Evolutionary conservation across 2,329 filamentous ascomycete species (phyloP).

Genomic region (Pseudogymnoascus sp.): DNA sequence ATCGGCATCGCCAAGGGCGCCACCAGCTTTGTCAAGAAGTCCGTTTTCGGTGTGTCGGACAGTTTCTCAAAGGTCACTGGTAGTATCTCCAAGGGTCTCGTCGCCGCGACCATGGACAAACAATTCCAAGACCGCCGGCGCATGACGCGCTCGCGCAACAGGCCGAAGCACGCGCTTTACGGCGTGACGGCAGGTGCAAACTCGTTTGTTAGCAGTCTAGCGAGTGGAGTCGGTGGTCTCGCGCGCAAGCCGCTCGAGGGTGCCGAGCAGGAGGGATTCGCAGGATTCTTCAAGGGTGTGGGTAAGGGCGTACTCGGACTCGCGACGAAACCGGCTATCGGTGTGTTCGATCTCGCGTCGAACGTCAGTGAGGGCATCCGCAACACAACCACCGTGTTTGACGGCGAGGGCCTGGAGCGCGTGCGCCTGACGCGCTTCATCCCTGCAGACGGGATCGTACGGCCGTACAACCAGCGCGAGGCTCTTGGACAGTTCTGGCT

Average conservation of each 20-base stretch:
- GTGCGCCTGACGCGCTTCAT: constrained; percentile 92
- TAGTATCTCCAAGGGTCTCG: constrained; percentile 91
- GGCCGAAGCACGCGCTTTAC: constrained; percentile 94
- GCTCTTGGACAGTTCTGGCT: constrained; percentile 97
- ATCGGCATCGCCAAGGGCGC: constrained; percentile 94
- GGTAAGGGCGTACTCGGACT: constrained; percentile 90
- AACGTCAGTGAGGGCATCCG: constrained; percentile 96
- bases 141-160: constrained; percentile 85
- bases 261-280: constrained; percentile 86
- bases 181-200: constrained; percentile 94
- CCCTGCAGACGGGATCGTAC: constrained; percentile 83
- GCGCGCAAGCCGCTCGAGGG: constrained; percentile 91
- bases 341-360: constrained; percentile 91
- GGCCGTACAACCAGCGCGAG: constrained; percentile 89
- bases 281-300: constrained; percentile 95
- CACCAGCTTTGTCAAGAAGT: constrained; percentile 96
- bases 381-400: constrained; percentile 97
- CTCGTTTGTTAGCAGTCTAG: constrained; percentile 85
- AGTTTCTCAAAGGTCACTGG: constrained; percentile 97
- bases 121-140: constrained; percentile 95
- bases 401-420: constrained; percentile 86
- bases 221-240: constrained; percentile 86
- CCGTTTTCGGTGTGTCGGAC: constrained; percentile 93
- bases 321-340: constrained; percentile 95
- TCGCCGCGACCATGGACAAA: constrained; percentile 92